Conservation (phyloP, 371 early-diverging fungal species). For the Apophysomyces trapeziformis region DNA sequence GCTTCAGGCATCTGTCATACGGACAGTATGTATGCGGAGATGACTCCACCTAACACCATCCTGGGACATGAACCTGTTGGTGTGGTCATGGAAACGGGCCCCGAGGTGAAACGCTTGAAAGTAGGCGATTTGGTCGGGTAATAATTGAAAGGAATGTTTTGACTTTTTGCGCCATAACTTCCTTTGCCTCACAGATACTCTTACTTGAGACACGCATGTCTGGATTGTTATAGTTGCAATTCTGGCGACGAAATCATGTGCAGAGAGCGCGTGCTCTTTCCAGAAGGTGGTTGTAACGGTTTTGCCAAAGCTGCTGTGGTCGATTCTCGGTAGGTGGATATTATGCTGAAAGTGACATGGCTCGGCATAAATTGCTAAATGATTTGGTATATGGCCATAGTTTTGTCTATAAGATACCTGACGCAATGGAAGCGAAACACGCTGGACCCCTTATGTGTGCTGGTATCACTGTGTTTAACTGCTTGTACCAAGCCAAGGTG, state of each 20-base stretch:
- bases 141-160: not conserved
- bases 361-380: not conserved
- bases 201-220: constrained; percentile 49
- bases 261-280: constrained; percentile 46
- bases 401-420: constrained; percentile 61
- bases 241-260: constrained; percentile 55
- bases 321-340: constrained; percentile 41
- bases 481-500: constrained; percentile 50
- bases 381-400: constrained; percentile 6
- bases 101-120: constrained; percentile 43
- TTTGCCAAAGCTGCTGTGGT: constrained; percentile 50
- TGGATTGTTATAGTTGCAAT: constrained; percentile 44
- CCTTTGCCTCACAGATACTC: constrained; percentile 20
- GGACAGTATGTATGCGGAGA: constrained; percentile 39
- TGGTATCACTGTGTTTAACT: constrained; percentile 65
- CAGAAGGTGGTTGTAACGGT: constrained; percentile 49
- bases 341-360: not conserved
- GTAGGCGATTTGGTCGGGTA: constrained; percentile 60
- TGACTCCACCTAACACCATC: constrained; percentile 20
- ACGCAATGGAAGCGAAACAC: constrained; percentile 47
- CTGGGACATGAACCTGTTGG: constrained; percentile 61
- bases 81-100: constrained; percentile 43
- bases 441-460: constrained; percentile 72
- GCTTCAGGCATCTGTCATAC: constrained; percentile 64
- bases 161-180: not conserved